A percentile compares a stretch with the other conserved stretches of the same genome.
These are phyloP conservation scores for Fusarium sp. DNA, from an alignment of 2,329 filamentous ascomycete species.

Conservation along the genomic window DNA sequence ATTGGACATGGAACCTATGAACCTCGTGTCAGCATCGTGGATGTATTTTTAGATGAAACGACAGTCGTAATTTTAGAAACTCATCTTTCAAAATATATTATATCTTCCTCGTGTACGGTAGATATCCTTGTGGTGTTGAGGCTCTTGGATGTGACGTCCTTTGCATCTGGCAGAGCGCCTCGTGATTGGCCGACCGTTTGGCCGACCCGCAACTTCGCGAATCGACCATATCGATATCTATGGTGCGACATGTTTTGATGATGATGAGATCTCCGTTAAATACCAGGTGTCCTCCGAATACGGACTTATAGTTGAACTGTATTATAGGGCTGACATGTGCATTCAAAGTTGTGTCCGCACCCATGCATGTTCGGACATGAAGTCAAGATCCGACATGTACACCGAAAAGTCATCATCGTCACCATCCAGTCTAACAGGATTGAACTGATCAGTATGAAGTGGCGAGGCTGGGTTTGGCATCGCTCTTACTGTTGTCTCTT, in stretches of 20 bases:
- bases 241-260: neutral
- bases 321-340: conserved; percentile 9
- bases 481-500: conserved; percentile 18
- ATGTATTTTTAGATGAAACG: conserved; percentile 36
- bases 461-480: conserved; percentile 10
- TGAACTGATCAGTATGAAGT: conserved; percentile 6
- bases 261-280: neutral
- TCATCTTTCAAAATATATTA: neutral
- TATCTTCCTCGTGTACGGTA: neutral
- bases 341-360: neutral
- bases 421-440: conserved; percentile 17
- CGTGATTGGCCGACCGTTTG: conserved; percentile 41
- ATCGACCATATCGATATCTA: neutral
- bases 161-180: conserved; percentile 1
- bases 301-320: neutral
- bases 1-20: conserved; percentile 32
- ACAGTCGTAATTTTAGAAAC: conserved; percentile 21
- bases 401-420: conserved; percentile 12
- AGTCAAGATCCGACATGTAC: conserved; percentile 10
- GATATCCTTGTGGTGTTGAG: conserved; percentile 44
- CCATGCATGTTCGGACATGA: conserved; percentile 5
- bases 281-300: neutral
- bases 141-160: conserved; percentile 39
- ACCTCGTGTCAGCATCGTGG: neutral
- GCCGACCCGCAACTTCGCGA: neutral